Evolutionary conservation across 306 rosid genomes (phyloP).

Genomic region (Corylus americana): DNA sequence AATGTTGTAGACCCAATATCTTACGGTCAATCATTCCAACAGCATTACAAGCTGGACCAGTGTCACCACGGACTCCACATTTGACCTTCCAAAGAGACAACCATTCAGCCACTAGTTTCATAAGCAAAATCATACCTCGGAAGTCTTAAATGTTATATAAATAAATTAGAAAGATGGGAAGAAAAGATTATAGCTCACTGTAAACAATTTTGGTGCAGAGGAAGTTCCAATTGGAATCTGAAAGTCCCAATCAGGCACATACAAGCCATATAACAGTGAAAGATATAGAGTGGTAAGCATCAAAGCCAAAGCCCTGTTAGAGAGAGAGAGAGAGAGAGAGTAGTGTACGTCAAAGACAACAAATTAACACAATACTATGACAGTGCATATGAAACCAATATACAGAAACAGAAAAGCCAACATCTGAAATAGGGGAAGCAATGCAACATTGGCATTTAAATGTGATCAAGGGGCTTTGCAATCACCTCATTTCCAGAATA

Average conservation of each 20-base stretch:
- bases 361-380: not conserved
- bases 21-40: slow-evolving; percentile 88
- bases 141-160: not conserved
- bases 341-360: not conserved
- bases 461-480: not conserved
- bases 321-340: not conserved
- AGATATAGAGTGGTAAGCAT: slow-evolving; percentile 59
- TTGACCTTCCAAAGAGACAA: slow-evolving; percentile 55
- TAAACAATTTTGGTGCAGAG: slow-evolving; percentile 49
- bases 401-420: not conserved
- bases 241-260: slow-evolving; percentile 94
- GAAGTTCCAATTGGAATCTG: slow-evolving; percentile 51
- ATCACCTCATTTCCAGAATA: not conserved
- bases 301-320: slow-evolving; percentile 58
- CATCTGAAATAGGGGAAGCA: not conserved
- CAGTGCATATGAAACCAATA: not conserved
- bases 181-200: slow-evolving; percentile 51
- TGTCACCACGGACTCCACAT: slow-evolving; percentile 81
- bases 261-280: slow-evolving; percentile 58
- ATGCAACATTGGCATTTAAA: not conserved
- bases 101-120: slow-evolving; percentile 17
- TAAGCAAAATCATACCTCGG: not conserved
- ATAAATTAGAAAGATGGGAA: not conserved
- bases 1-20: slow-evolving; percentile 69
- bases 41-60: slow-evolving; percentile 85